These are phyloP conservation scores for Plantago coronopus DNA, from an alignment of 305 asterid species.

Conservation along the genomic window DNA sequence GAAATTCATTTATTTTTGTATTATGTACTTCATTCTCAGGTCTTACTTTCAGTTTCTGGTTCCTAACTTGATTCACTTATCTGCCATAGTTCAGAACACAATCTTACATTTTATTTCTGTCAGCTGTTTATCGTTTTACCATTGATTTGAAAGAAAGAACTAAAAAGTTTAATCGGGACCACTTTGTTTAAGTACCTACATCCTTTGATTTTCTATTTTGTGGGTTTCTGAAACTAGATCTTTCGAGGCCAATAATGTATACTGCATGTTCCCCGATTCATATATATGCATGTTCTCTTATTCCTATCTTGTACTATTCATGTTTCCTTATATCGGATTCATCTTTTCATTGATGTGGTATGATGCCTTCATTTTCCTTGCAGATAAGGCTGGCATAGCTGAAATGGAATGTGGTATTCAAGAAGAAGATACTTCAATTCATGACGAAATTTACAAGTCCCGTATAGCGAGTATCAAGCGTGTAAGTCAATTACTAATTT, in stretches of 20 bases:
- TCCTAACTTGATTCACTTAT: background rate
- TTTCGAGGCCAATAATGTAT: background rate
- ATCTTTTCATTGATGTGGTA: slow-evolving; percentile 11
- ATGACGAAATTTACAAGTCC: slow-evolving; percentile 85
- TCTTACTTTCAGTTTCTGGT: slow-evolving; percentile 7
- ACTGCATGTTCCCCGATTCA: too few relatives aligned
- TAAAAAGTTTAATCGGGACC: too few relatives aligned
- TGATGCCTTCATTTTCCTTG: slow-evolving; percentile 25
- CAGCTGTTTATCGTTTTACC: too few relatives aligned
- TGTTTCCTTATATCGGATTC: slow-evolving; percentile 6
- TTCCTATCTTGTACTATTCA: background rate
- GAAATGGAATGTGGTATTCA: slow-evolving; percentile 66
- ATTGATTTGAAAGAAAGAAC: too few relatives aligned
- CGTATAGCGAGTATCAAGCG: slow-evolving; percentile 92
- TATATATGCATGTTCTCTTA: too few relatives aligned
- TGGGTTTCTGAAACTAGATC: slow-evolving; percentile 9
- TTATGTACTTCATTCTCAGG: slow-evolving; percentile 16
- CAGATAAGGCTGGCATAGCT: slow-evolving; percentile 74
- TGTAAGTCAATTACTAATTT: slow-evolving; percentile 39
- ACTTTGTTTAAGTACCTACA: too few relatives aligned
- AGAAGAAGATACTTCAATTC: slow-evolving; percentile 74
- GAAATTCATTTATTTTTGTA: background rate
- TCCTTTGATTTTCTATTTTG: background rate
- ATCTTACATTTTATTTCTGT: too few relatives aligned
- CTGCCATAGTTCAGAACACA: too few relatives aligned